phyloP scores from a whole-genome alignment of 768 basidiomycete species.

The Pulveroboletus ravenelii region DNA sequence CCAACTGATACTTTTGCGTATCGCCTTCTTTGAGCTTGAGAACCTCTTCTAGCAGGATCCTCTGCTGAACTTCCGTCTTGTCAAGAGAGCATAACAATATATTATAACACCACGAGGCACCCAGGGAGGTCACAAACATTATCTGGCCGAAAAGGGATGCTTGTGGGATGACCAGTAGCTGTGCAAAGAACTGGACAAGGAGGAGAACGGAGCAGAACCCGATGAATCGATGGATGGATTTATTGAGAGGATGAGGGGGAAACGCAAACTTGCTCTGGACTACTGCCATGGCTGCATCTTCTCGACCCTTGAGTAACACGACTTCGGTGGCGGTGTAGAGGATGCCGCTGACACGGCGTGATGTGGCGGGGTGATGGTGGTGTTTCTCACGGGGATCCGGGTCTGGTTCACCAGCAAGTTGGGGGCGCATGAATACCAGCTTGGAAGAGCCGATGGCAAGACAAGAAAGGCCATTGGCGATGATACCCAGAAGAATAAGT shows the following conservation, averaged over 20 bases:
- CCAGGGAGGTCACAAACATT: constrained; percentile 16
- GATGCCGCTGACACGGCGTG: constrained; percentile 1
- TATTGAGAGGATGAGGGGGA: background rate
- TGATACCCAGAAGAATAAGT: constrained; percentile 28
- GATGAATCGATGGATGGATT: constrained; percentile 8
- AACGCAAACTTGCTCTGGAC: constrained; percentile 6
- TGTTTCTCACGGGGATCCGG: background rate
- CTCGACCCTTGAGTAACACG: constrained; percentile 7
- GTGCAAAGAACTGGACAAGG: constrained; percentile 26
- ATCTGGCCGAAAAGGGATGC: constrained; percentile 10
- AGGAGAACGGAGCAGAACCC: constrained; percentile 26
- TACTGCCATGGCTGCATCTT: constrained; percentile 12
- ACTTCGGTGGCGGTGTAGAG: constrained; percentile 2
- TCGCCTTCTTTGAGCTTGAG: background rate
- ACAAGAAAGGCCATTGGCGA: constrained; percentile 28
- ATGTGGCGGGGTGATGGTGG: no score
- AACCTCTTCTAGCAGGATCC: background rate
- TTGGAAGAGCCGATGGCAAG: constrained; percentile 21
- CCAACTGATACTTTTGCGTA: background rate
- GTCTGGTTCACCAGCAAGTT: background rate
- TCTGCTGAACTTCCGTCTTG: constrained; percentile 12
- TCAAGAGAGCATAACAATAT: constrained; percentile 32
- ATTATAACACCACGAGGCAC: constrained; percentile 30
- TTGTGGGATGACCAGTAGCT: constrained; percentile 19
- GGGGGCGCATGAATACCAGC: constrained; percentile 6